phyloP scores from a whole-genome alignment of 75 land plant species.

The Selaginella moellendorffii region DNA sequence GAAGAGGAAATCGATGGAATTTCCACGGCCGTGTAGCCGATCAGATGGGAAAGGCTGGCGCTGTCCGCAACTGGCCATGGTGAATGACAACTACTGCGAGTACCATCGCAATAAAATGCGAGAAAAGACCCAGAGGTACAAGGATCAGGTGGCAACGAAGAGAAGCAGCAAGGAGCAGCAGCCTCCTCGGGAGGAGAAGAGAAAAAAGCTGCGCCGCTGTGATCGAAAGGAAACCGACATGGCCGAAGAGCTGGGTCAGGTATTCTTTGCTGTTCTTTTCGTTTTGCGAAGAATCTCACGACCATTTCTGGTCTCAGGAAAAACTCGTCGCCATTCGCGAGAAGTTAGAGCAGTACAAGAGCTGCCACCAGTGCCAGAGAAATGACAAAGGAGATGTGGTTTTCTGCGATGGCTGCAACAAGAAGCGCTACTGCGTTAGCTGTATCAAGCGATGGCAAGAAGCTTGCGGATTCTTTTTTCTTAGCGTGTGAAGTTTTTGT shows the following conservation, averaged over 20 bases:
- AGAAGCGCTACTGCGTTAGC: not conserved
- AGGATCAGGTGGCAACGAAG: not conserved
- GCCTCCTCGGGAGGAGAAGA: too few relatives aligned
- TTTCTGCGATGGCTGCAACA: not conserved
- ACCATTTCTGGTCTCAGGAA: not conserved
- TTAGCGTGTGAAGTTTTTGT: not conserved
- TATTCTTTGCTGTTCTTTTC: not conserved
- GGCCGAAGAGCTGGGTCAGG: not conserved
- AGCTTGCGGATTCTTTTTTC: slow-evolving; percentile 1
- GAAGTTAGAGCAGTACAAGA: not conserved
- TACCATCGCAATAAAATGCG: not conserved
- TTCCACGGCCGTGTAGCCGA: not conserved
- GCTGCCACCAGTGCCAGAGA: not conserved
- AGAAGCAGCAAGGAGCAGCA: too few relatives aligned
- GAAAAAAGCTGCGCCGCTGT: not conserved
- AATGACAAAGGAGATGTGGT: not conserved
- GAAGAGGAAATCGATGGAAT: too few relatives aligned
- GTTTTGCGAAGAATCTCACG: not conserved
- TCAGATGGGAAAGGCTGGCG: not conserved
- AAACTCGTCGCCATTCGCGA: not conserved
- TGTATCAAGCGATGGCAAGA: not conserved
- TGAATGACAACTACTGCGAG: not conserved
- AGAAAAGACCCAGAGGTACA: not conserved
- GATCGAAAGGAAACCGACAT: not conserved
- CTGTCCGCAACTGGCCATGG: not conserved